Percentiles rank a stretch among this genome's conserved stretches.
Conservation (phyloP, 1,139 yeast genomes). For the Blastobotrys apis region DNA sequence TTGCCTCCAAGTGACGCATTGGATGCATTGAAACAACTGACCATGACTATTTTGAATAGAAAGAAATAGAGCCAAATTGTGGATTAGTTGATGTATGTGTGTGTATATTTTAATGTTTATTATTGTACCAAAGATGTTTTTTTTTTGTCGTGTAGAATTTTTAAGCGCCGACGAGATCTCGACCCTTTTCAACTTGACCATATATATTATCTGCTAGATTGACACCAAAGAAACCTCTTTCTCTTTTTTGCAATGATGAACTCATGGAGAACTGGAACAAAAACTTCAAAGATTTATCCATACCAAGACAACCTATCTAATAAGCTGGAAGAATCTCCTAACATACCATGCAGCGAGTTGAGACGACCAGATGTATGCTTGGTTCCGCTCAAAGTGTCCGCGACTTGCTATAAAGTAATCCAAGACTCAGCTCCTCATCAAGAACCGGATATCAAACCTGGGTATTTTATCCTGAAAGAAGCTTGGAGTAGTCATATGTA, state of each 20-base stretch:
- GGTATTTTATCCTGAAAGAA: slow-evolving; percentile 21
- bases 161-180: too few species aligned
- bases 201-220: too few species aligned
- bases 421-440: slow-evolving; percentile 14
- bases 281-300: too few species aligned
- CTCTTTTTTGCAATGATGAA: too few species aligned
- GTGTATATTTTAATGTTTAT: neutral
- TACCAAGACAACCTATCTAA: too few species aligned
- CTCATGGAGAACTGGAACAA: too few species aligned
- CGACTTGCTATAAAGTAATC: slow-evolving; percentile 23
- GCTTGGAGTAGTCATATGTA: slow-evolving; percentile 22
- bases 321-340: too few species aligned
- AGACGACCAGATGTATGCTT: slow-evolving; percentile 16
- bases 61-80: slow-evolving; percentile 43
- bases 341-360: too few species aligned
- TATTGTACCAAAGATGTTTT: neutral
- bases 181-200: too few species aligned
- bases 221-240: too few species aligned
- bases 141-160: neutral
- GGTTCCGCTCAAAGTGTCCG: slow-evolving; percentile 21
- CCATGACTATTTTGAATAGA: slow-evolving; percentile 80
- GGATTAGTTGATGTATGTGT: neutral
- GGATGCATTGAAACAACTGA: slow-evolving; percentile 78
- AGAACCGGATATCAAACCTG: slow-evolving; percentile 14
- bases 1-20: slow-evolving; percentile 89